These are phyloP conservation scores for Fusarium nygamai DNA, from an alignment of 2,329 filamentous ascomycete species.

Conservation along the genomic window DNA sequence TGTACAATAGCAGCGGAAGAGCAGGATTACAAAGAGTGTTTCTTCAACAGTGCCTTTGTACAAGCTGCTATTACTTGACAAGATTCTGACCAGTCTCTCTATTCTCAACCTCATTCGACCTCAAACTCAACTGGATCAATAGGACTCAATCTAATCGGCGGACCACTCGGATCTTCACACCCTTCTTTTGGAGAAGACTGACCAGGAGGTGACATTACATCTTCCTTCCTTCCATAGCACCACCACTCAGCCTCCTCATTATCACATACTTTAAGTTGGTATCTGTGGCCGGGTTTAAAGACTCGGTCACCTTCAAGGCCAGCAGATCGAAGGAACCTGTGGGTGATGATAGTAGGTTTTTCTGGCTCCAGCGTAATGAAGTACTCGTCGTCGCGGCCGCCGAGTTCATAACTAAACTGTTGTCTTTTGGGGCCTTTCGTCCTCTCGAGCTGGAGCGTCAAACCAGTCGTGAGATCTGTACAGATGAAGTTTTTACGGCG, in stretches of 20 bases:
- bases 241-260: neutral
- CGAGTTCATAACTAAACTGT: neutral
- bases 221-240: neutral
- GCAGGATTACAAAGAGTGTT: fast-evolving
- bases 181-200: fast-evolving
- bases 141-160: neutral
- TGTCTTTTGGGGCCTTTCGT: neutral
- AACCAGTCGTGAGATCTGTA: neutral
- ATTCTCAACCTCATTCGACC: neutral
- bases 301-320: neutral
- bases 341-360: fast-evolving
- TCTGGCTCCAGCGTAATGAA: neutral
- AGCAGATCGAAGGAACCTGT: neutral
- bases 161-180: neutral
- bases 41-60: fast-evolving
- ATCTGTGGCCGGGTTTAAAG: neutral
- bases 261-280: neutral
- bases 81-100: fast-evolving
- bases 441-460: neutral
- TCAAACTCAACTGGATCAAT: neutral
- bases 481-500: neutral
- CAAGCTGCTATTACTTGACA: fast-evolving
- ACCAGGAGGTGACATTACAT: neutral
- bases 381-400: neutral
- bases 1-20: neutral